Conservation (phyloP, 768 basidiomycete species). For the Mycena latifolia region DNA sequence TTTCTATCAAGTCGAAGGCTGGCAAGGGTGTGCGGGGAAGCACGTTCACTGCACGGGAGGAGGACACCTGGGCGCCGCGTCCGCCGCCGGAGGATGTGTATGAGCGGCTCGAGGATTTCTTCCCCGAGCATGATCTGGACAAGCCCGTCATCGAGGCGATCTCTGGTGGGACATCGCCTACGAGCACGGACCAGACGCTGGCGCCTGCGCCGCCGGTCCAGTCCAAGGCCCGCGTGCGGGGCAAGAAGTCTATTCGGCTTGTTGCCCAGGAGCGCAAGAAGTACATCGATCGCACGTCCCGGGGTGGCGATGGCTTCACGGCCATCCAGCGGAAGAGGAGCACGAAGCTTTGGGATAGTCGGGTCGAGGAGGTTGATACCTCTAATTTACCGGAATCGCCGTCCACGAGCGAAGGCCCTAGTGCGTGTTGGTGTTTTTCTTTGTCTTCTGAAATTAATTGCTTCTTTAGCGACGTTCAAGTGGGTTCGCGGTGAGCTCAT, state of each 20-base stretch:
- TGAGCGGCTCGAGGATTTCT: constrained; percentile 93
- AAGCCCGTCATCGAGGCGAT: constrained; percentile 93
- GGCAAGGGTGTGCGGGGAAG: constrained; percentile 51
- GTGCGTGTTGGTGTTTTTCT: constrained; percentile 59
- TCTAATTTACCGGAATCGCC: constrained; percentile 74
- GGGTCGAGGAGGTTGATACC: constrained; percentile 92
- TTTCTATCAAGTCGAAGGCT: constrained; percentile 34
- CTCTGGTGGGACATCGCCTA: constrained; percentile 85
- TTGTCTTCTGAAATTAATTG: constrained; percentile 5
- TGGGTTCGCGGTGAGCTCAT: constrained; percentile 99
- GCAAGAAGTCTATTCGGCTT: constrained; percentile 93
- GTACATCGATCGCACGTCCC: constrained; percentile 76
- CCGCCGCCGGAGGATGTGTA: constrained; percentile 94
- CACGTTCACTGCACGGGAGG: constrained; percentile 73
- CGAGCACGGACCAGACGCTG: constrained; percentile 65
- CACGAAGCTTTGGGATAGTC: constrained; percentile 96
- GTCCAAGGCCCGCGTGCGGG: constrained; percentile 59
- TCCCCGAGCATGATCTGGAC: constrained; percentile 96
- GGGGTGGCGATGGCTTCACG: constrained; percentile 53
- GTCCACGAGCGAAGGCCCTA: constrained; percentile 64
- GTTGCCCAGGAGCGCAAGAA: constrained; percentile 92
- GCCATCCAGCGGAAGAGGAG: constrained; percentile 80
- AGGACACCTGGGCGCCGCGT: constrained; percentile 89
- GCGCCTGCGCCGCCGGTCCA: constrained; percentile 54
- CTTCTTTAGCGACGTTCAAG: constrained; percentile 84